A percentile compares a stretch with the other conserved stretches of the same genome.
Evolutionary conservation across 345 rosid genomes (phyloP).

Genomic region (Rhodomyrtus tomentosa): DNA sequence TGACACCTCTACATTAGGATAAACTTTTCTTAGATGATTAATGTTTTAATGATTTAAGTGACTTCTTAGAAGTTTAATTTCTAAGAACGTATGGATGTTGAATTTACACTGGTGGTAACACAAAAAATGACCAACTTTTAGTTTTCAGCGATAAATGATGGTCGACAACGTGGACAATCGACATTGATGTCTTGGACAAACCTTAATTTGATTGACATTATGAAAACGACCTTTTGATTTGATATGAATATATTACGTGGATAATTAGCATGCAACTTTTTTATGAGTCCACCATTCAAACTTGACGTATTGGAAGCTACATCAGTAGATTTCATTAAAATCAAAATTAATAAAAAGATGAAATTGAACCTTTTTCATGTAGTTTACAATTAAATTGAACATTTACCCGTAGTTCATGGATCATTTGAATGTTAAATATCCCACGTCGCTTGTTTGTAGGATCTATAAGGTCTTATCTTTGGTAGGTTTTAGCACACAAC

Average conservation of each 20-base stretch:
- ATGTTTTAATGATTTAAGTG: no score
- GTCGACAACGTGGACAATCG: accelerated
- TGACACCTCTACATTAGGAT: no score
- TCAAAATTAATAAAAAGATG: accelerated
- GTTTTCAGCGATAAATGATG: neutral
- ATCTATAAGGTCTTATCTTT: no score
- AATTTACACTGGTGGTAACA: neutral
- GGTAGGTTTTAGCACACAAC: no score
- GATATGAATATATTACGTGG: neutral
- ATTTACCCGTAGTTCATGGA: accelerated
- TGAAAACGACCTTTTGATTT: neutral
- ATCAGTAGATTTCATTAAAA: accelerated
- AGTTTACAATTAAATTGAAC: accelerated
- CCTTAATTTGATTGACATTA: neutral
- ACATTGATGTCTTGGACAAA: neutral
- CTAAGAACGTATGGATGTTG: neutral
- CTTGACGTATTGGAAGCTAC: neutral
- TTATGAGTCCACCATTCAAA: neutral
- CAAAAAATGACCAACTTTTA: neutral
- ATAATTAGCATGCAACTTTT: neutral
- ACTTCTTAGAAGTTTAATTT: neutral
- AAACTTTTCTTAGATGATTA: neutral
- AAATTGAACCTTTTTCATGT: neutral
- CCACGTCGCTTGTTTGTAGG: no score
- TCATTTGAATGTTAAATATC: no score